These are phyloP conservation scores for Skeletonema tropicum DNA, from an alignment of 108 stramenopile genomes.

Conservation along the genomic window DNA sequence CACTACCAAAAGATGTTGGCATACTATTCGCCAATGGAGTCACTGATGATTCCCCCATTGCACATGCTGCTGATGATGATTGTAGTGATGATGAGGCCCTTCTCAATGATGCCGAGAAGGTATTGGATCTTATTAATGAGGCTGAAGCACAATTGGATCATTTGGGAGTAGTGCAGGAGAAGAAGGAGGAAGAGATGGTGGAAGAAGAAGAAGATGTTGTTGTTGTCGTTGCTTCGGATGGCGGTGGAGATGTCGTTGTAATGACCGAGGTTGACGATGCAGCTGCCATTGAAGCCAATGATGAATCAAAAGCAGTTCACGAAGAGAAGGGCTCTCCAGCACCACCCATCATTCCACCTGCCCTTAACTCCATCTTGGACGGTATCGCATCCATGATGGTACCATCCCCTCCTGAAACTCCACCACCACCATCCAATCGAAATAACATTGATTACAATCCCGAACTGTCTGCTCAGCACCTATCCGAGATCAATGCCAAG, in stretches of 20 bases:
- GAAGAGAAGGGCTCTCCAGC: neutral
- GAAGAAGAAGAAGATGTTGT: too few relatives aligned
- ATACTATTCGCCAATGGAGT: too few relatives aligned
- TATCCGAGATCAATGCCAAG: constrained; percentile 25
- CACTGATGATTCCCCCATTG: neutral
- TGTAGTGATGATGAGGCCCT: neutral
- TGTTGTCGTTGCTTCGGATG: neutral
- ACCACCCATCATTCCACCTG: neutral
- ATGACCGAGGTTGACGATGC: neutral
- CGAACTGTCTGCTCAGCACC: constrained; percentile 5
- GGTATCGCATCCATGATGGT: neutral
- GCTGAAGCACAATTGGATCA: neutral
- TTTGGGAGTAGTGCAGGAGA: neutral
- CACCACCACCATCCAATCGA: neutral
- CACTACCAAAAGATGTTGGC: too few relatives aligned
- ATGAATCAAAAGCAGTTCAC: neutral
- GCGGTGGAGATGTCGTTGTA: neutral
- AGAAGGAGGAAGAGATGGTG: neutral
- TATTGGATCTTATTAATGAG: constrained; percentile 4
- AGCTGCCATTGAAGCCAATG: neutral
- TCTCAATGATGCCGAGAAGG: neutral
- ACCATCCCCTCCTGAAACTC: neutral
- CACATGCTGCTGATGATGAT: too few relatives aligned
- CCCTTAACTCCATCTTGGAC: neutral
- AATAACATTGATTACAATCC: constrained; percentile 9